A percentile compares a stretch with the other conserved stretches of the same genome.
phyloP scores from a whole-genome alignment of 352 stramenopile genomes.

The Halophytophthora polymorphica region DNA sequence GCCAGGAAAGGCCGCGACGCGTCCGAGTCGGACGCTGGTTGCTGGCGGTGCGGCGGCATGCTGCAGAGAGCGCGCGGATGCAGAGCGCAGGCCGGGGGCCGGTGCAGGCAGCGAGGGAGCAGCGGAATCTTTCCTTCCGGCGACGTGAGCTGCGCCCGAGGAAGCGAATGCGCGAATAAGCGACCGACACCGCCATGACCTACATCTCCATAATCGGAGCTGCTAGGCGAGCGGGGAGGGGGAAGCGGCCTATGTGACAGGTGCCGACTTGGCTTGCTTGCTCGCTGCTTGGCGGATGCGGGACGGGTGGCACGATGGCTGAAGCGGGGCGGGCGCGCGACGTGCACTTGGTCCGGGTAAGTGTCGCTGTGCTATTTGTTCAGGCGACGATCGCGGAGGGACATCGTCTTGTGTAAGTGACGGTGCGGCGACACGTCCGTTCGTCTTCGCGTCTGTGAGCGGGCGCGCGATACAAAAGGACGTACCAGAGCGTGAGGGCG shows the following conservation, averaged over 20 bases:
- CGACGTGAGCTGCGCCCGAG: slow-evolving; percentile 5
- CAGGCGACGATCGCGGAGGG: too few relatives aligned
- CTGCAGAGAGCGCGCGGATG: slow-evolving; percentile 17
- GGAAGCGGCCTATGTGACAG: slow-evolving; percentile 22
- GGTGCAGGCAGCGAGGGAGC: slow-evolving; percentile 5
- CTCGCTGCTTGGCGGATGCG: slow-evolving; percentile 1
- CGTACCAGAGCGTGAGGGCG: too few relatives aligned
- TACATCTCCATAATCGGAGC: slow-evolving; percentile 18
- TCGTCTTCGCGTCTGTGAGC: too few relatives aligned
- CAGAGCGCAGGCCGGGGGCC: slow-evolving; percentile 1
- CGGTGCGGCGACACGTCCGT: too few relatives aligned
- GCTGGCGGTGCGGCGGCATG: slow-evolving; percentile 23
- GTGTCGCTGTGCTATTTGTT: too few relatives aligned
- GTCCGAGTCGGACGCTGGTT: slow-evolving; percentile 18
- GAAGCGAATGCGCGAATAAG: slow-evolving; percentile 26
- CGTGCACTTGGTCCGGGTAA: too few relatives aligned
- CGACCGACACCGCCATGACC: neutral
- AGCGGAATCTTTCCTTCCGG: neutral
- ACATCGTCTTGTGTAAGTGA: too few relatives aligned
- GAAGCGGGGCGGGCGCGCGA: neutral
- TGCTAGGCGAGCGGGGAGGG: slow-evolving; percentile 17
- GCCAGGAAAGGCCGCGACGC: slow-evolving; percentile 4
- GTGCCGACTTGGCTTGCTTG: slow-evolving; percentile 10
- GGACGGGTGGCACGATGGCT: slow-evolving; percentile 3
- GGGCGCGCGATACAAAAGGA: too few relatives aligned